Conservation (phyloP, 2,329 filamentous ascomycete genomes). For the Aureobasidium sp. region DNA sequence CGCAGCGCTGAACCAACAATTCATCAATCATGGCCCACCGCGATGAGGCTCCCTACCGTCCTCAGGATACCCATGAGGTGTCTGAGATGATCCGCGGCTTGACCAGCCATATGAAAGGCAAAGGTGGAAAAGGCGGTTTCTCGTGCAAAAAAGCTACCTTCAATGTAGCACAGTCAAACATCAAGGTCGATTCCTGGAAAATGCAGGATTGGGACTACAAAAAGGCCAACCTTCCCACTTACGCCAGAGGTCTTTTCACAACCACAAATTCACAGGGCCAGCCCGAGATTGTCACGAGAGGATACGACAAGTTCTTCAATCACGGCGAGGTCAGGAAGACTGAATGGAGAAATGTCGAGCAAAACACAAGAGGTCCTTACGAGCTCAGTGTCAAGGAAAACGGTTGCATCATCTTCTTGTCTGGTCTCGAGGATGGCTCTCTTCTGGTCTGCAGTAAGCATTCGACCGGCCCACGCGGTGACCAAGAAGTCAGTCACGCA, state of each 20-base stretch:
- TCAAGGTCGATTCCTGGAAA: constrained; percentile 82
- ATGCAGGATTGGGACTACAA: constrained; percentile 97
- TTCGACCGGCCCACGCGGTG: constrained; percentile 74
- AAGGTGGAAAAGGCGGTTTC: constrained; percentile 52
- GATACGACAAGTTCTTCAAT: constrained; percentile 99
- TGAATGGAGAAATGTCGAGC: constrained; percentile 71
- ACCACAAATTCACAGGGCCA: constrained; percentile 57
- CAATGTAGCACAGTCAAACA: constrained; percentile 56
- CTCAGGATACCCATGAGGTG: constrained; percentile 65
- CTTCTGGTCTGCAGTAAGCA: constrained; percentile 98
- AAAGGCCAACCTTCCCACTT: constrained; percentile 73
- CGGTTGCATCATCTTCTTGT: constrained; percentile 98
- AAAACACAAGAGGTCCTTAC: constrained; percentile 75
- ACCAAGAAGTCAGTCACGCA: constrained; percentile 72
- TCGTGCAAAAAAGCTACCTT: constrained; percentile 78
- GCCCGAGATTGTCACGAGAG: constrained; percentile 74
- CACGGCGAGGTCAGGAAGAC: constrained; percentile 74
- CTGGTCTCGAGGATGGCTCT: constrained; percentile 80
- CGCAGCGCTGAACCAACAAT: neutral
- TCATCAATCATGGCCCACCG: constrained; percentile 44
- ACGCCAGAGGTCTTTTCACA: constrained; percentile 93
- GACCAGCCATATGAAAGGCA: constrained; percentile 50
- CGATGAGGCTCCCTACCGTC: constrained; percentile 51
- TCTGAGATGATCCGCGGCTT: constrained; percentile 58
- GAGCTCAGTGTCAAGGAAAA: constrained; percentile 97